These are phyloP conservation scores for Penicillium herquei DNA, from an alignment of 495 filamentous ascomycete genomes.

Conservation along the genomic window DNA sequence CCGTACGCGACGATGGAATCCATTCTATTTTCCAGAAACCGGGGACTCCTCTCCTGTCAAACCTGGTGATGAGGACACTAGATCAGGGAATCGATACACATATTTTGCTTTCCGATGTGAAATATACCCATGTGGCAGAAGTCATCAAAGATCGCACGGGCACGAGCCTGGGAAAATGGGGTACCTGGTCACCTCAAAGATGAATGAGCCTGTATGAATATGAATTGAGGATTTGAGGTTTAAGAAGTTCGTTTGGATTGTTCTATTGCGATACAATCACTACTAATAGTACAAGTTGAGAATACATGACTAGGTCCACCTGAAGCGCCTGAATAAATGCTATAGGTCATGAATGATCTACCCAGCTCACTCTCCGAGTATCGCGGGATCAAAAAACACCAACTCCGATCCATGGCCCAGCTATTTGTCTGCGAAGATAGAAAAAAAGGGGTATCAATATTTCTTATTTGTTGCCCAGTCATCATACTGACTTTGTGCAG, in stretches of 20 bases:
- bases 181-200: slow-evolving; percentile 24
- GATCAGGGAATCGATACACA: slow-evolving; percentile 45
- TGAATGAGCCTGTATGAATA: neutral
- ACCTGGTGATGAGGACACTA: slow-evolving; percentile 37
- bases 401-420: slow-evolving; percentile 32
- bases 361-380: slow-evolving; percentile 9
- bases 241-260: neutral
- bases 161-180: slow-evolving; percentile 38
- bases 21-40: slow-evolving; percentile 34
- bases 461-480: slow-evolving; percentile 10
- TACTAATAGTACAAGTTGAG: slow-evolving; percentile 19
- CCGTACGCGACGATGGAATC: slow-evolving; percentile 22
- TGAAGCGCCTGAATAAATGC: slow-evolving; percentile 23
- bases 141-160: slow-evolving; percentile 45
- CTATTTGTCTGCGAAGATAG: slow-evolving; percentile 11
- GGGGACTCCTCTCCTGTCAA: slow-evolving; percentile 23
- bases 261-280: slow-evolving; percentile 10
- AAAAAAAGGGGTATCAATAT: slow-evolving; percentile 34
- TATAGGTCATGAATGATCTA: slow-evolving; percentile 9
- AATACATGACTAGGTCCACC: slow-evolving; percentile 8
- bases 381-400: slow-evolving; percentile 7
- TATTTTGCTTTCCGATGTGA: slow-evolving; percentile 35
- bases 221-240: neutral
- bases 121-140: slow-evolving; percentile 29
- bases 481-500: neutral